Evolutionary conservation across 768 basidiomycete genomes (phyloP).

Genomic region (Antrodiella citrinella): DNA sequence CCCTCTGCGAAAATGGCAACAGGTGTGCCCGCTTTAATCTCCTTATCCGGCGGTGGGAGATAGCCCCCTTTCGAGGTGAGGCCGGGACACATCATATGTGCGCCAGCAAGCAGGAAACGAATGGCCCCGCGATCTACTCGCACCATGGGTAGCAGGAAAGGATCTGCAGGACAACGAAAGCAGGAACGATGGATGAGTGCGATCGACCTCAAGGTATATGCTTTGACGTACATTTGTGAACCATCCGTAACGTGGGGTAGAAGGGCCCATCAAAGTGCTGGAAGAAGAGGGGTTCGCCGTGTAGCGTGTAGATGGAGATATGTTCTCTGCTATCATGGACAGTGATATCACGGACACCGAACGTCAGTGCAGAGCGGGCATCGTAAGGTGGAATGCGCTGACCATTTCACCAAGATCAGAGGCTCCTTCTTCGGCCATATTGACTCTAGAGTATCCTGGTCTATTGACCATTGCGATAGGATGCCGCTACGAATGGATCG

Average conservation of each 20-base stretch:
- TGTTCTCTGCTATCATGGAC: conserved; percentile 75
- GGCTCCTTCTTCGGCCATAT: conserved; percentile 99
- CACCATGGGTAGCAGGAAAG: conserved; percentile 81
- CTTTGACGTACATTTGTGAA: conserved; percentile 75
- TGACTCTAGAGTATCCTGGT: conserved; percentile 74
- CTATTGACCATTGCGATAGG: conserved; percentile 77
- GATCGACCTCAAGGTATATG: not conserved
- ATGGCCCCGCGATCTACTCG: conserved; percentile 95
- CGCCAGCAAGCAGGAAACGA: conserved; percentile 89
- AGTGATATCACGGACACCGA: not conserved
- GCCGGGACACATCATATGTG: conserved; percentile 97
- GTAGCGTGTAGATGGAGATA: conserved; percentile 85
- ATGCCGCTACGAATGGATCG: conserved; percentile 75
- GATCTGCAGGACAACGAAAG: conserved; percentile 49
- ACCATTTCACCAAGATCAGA: conserved; percentile 93
- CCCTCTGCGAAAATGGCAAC: conserved; percentile 97
- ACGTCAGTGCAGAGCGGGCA: not conserved
- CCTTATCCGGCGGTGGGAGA: conserved; percentile 66
- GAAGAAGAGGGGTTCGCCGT: conserved; percentile 85
- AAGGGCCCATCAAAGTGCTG: conserved; percentile 95
- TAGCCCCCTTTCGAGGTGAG: conserved; percentile 87
- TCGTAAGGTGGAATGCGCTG: conserved; percentile 22
- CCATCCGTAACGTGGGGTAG: conserved; percentile 78
- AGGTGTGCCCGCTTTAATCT: conserved; percentile 59
- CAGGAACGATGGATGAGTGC: not conserved